Evolutionary conservation across 805 yeast species (phyloP), one percentile per base, ranked within the genome.

Genomic region (Candida chilensis): DNA sequence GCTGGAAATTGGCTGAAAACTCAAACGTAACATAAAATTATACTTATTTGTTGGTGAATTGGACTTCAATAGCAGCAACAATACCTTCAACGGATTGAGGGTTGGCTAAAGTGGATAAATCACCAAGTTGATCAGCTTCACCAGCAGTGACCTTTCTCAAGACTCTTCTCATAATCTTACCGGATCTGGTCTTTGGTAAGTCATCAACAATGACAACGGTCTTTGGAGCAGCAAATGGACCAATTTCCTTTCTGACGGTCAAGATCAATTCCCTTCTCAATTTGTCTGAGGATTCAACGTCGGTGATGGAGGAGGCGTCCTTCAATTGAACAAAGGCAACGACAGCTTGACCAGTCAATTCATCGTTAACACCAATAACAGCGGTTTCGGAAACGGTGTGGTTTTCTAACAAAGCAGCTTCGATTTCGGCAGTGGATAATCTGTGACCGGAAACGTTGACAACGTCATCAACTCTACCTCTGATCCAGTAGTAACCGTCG

Each of bases 81-180:
- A 92, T 69, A 37, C 76, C 76, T 29, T 74, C 79, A 30, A 92
- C 96, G 36, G 83, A 77, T 36, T 71, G 74, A 13, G 96, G 94
- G 55, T 92, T 85, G 29, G 92, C 75, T 54, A 84, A 66, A 20
- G 98, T 92, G 31, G 94, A 78, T 50, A 81, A 68, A 53, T 90
- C 98, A 39, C 98, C 98, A 44, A 92, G 70, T 52, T 80, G 84
- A 42, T 84, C 94, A 42, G 80, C 94, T 67, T 90, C 96, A 42
- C 90, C 88, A 31, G 92, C 78, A 33, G 87, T 78, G 37, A 90
- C 74, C 65, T 92, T 92, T 64, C 98, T 80, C 60, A 92, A 71
- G 39, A 92, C 82, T 67, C 98, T 84, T 71, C 98, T 83, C 95
- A 92, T 90, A 52, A 92, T 90, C 71, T 92, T 92, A 45, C 98